Evolutionary conservation across 2,329 filamentous ascomycete genomes (phyloP), one percentile per base, ranked within the genome.

Genomic region (Curvularia spicifera): DNA sequence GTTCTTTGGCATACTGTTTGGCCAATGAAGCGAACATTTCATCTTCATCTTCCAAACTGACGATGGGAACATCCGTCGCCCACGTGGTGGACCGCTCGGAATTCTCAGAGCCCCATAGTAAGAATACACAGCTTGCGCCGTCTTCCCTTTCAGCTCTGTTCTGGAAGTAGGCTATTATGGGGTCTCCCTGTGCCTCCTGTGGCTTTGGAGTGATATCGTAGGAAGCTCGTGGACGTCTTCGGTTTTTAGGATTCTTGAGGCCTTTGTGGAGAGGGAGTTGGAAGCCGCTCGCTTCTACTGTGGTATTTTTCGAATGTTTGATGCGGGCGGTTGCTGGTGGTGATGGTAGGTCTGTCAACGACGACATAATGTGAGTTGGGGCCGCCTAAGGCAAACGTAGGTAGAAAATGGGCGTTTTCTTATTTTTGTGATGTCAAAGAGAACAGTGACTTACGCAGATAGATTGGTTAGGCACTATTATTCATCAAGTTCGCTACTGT

Each of bases 71-170:
- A 22, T 51, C 49, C 1, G 43, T 18, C 18, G 39, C 39, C 39
- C 49, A 51, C 6, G 48, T 12, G 2, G 7, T 22, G 10, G 2
- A 43, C 15, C 12, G 33, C 7, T 43, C 48, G 12, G 37, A 43
- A 24, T 51, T 24, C 33, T 9, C 10, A 13, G 49, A 43, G 2
- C 49, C 39, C 49, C 49, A 51, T 18, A 51, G 28, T 10, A 51
- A 43, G 18, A 51, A 51, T 12, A 44, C 28, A 18, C 20, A 51
- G 18, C n/a, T 51, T 5, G 39, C 49, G 7, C 7, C 28, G 15
- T 26, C 13, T n/a, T 33, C 4, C 28, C 22, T 51, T 1, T 43
- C 18, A 12, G 49, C 15, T 43, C 33, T 7, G 6, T 51, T 20
- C 4, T 43, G 3, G 18, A 35, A 35, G 4, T 51, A 6, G 12